Percentiles rank a stretch among this genome's conserved stretches.
Conservation (phyloP, 1,284 basidiomycete genomes). For the Vanrija sp. region DNA sequence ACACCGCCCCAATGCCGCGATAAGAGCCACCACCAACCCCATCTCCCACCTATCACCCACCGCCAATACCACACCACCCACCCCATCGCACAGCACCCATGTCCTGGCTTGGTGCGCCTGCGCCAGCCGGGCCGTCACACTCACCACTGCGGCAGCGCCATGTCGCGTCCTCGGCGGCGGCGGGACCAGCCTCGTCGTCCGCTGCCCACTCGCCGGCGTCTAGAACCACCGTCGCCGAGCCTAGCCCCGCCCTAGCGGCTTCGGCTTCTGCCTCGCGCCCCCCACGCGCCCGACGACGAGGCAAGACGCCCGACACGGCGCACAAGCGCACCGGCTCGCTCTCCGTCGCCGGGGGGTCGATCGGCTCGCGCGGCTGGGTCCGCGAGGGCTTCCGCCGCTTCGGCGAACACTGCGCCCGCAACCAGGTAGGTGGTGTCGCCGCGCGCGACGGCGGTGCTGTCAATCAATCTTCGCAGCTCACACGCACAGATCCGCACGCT, state of each 20-base stretch:
- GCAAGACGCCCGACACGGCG: neutral
- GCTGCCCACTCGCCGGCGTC: neutral
- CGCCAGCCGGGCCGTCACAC: neutral
- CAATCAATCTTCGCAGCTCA: neutral
- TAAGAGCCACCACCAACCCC: neutral
- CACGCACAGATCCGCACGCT: constrained; percentile 85
- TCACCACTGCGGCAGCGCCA: neutral
- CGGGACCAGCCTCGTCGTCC: constrained; percentile 8
- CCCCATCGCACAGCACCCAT: neutral
- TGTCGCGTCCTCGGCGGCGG: constrained; percentile 3
- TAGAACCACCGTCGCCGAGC: neutral
- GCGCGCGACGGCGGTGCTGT: neutral
- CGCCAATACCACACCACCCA: neutral
- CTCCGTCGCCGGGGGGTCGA: neutral
- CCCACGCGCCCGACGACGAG: constrained; percentile 4
- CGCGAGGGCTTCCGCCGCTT: constrained; percentile 40
- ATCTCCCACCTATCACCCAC: neutral
- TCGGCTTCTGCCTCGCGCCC: constrained; percentile 5
- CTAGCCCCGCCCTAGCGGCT: neutral
- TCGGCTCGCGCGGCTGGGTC: constrained; percentile 23
- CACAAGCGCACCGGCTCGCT: neutral
- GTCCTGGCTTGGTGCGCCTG: constrained; percentile 21
- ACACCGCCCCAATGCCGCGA: too few species aligned
- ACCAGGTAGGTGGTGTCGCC: constrained; percentile 35
- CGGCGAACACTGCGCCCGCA: constrained; percentile 48